phyloP scores from a whole-genome alignment of 345 rosid species.

The Raphanus raphanistrum region DNA sequence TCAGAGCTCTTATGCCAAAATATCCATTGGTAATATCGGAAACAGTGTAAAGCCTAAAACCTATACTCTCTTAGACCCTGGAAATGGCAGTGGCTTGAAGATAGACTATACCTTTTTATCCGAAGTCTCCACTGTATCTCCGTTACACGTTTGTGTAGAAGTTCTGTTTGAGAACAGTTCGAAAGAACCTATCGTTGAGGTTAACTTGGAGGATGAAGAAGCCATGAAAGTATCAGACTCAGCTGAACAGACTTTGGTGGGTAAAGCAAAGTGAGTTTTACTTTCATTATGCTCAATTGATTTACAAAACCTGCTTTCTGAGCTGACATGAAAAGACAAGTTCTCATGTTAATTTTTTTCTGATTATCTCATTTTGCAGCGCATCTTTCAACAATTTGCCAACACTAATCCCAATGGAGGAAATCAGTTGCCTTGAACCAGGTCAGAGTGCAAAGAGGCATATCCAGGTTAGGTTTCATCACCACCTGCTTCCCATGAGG shows the following conservation, averaged over 20 bases:
- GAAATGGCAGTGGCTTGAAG: conserved; percentile 83
- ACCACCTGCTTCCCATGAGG: conserved; percentile 85
- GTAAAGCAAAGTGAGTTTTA: conserved; percentile 56
- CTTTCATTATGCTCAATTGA: background rate
- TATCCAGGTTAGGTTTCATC: conserved; percentile 82
- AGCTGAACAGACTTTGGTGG: conserved; percentile 44
- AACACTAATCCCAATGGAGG: conserved; percentile 68
- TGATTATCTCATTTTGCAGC: conserved; percentile 46
- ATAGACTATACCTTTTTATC: conserved; percentile 78
- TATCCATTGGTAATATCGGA: conserved; percentile 76
- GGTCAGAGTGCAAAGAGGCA: conserved; percentile 56
- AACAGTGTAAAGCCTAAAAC: conserved; percentile 64
- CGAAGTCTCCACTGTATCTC: conserved; percentile 64
- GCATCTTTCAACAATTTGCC: conserved; percentile 52
- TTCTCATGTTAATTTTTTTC: conserved; percentile 16
- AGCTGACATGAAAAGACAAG: background rate
- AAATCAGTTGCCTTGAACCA: conserved; percentile 62
- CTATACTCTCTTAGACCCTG: conserved; percentile 69
- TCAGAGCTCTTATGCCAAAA: conserved; percentile 62
- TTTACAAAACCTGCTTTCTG: background rate
- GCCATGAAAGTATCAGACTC: conserved; percentile 49
- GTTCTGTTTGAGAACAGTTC: conserved; percentile 73
- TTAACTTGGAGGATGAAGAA: conserved; percentile 69
- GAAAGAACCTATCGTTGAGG: conserved; percentile 51
- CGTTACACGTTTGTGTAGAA: conserved; percentile 62